Evolutionary conservation across 306 rosid genomes (phyloP).

Genomic region (Glycine latifolia): DNA sequence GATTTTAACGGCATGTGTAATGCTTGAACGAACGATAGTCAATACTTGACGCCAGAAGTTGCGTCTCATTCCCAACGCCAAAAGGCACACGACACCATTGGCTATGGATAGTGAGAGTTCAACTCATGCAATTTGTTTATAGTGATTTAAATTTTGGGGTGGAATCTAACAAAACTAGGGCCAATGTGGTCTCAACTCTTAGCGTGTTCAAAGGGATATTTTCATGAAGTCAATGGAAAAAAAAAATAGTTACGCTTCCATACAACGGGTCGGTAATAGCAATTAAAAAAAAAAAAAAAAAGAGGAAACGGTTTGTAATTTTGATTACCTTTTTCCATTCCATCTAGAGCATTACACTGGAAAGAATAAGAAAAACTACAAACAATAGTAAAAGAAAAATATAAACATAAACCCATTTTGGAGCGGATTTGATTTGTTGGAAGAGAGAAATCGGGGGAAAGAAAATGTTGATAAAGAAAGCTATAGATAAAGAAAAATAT

Average conservation of each 20-base stretch:
- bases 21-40: slow-evolving; percentile 1
- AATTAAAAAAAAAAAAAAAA: not conserved
- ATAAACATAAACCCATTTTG: too few relatives aligned
- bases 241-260: slow-evolving; percentile 1
- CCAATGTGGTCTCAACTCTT: slow-evolving; percentile 38
- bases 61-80: not conserved
- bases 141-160: not conserved
- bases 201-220: not conserved
- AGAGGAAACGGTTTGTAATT: not conserved
- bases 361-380: not conserved
- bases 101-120: not conserved
- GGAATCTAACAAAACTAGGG: not conserved
- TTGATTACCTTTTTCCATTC: slow-evolving; percentile 5
- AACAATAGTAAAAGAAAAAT: not conserved
- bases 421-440: too few relatives aligned
- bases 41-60: not conserved
- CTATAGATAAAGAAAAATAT: too few relatives aligned
- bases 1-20: not conserved
- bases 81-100: not conserved
- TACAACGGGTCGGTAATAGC: not conserved
- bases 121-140: not conserved
- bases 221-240: slow-evolving; percentile 4
- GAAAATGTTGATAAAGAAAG: too few relatives aligned
- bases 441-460: too few relatives aligned
- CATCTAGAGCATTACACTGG: not conserved